These are phyloP conservation scores for Lichtheimia ornata DNA, from an alignment of 371 early-diverging fungal genomes.

Conservation along the genomic window DNA sequence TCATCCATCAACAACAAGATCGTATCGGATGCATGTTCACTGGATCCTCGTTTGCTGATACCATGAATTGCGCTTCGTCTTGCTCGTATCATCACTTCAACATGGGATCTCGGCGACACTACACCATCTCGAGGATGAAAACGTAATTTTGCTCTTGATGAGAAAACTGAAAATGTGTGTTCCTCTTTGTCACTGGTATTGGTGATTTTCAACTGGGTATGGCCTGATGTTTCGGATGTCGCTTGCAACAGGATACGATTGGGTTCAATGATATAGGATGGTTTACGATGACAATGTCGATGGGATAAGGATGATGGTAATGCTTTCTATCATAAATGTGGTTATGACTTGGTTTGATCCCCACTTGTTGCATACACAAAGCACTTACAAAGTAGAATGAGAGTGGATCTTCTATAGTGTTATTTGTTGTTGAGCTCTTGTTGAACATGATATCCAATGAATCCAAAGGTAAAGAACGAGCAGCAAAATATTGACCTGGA, in stretches of 20 bases:
- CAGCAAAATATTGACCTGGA: conserved; percentile 37
- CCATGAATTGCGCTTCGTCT: conserved; percentile 8
- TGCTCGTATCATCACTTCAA: conserved; percentile 12
- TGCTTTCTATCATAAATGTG: conserved; percentile 7
- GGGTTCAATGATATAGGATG: conserved; percentile 8
- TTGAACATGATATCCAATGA: conserved; percentile 21
- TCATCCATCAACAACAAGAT: conserved; percentile 10
- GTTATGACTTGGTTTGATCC: background rate
- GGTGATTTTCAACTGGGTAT: background rate
- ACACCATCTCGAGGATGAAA: conserved; percentile 12
- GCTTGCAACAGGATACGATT: background rate
- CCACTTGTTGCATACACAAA: background rate
- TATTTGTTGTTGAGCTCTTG: background rate
- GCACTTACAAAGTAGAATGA: background rate
- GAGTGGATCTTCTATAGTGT: background rate
- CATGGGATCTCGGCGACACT: background rate
- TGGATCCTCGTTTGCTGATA: background rate
- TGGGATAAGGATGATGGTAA: conserved; percentile 12
- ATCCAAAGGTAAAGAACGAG: conserved; percentile 30
- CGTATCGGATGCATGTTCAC: conserved; percentile 2
- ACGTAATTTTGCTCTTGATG: conserved; percentile 6
- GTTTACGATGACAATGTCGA: background rate
- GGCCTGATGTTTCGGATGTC: background rate
- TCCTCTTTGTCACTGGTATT: conserved; percentile 1
- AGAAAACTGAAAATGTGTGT: conserved; percentile 14